phyloP scores from a whole-genome alignment of 305 asterid genomes.

The Solanum chacoense region DNA sequence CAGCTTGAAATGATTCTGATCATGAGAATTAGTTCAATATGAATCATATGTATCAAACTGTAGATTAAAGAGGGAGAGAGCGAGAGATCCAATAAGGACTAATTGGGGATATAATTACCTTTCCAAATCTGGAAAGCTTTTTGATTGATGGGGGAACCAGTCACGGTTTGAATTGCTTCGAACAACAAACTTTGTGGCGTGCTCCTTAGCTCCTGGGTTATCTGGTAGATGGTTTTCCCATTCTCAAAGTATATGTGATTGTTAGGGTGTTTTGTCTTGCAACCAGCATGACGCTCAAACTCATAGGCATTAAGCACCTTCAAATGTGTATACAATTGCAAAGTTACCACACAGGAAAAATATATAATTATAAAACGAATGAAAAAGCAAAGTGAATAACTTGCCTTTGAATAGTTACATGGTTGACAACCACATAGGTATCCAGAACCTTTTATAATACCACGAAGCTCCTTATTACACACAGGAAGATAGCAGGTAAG shows the following conservation, averaged over 20 bases:
- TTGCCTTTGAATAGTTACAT: constrained; percentile 81
- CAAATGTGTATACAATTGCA: constrained; percentile 1
- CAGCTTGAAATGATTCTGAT: constrained; percentile 87
- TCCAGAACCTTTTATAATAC: constrained; percentile 85
- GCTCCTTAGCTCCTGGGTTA: constrained; percentile 85
- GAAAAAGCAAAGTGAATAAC: background rate
- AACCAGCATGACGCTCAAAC: constrained; percentile 84
- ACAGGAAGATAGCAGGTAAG: constrained; percentile 14
- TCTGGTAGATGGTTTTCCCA: constrained; percentile 79
- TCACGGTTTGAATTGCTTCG: constrained; percentile 64
- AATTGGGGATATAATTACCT: constrained; percentile 29
- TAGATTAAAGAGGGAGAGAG: background rate
- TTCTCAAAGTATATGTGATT: constrained; percentile 89
- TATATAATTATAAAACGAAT: background rate
- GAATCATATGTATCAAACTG: background rate
- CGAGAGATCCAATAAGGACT: background rate
- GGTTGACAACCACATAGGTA: constrained; percentile 88
- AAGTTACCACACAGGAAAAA: background rate
- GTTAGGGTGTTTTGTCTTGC: constrained; percentile 93
- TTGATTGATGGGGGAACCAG: constrained; percentile 85
- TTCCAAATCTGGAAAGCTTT: constrained; percentile 86
- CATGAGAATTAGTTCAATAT: background rate
- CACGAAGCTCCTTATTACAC: constrained; percentile 59
- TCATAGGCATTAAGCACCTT: constrained; percentile 87
- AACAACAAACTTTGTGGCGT: constrained; percentile 59